Evolutionary conservation across 495 filamentous ascomycete species (phyloP), one percentile per base, ranked within the genome.

Genomic region (Trichoderma orchidacearum): DNA sequence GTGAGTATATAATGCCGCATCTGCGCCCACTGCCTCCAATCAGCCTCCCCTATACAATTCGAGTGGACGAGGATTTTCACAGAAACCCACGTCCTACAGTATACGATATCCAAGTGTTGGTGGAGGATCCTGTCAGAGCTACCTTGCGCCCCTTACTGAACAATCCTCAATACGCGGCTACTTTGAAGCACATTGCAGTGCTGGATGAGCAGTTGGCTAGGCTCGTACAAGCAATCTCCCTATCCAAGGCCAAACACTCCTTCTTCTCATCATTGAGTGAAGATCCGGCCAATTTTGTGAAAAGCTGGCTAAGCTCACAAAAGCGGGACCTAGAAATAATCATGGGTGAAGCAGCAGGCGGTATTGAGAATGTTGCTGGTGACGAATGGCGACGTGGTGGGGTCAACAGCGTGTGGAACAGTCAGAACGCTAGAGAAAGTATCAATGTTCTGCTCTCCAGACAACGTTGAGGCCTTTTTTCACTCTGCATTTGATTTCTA

Each of bases 281-380:
- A 58, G 91, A 97, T 61, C 93, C 93, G 0, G 89, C 83, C 5
- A 79, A 72, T 2, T 96, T 97, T 62, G 74, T 95, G 30, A 79
- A 78, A 54, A 77, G 82, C 60, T 98, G 92, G 93, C 74, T 94
- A 56, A 85, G 82, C 62, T 87, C 82, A 6, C 93, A 98, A 75
- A 86, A 85, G 64, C 72, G 93, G 51, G 93, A 98, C 70, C 73
- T 97, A 53, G 92, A 96, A 66, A 82, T 91, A 9, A 83, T 97
- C 38, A 70, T 92, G 50, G 93, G 93, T 31, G 94, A 96, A 69
- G 81, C 80, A 3, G 76, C 76, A 38, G 83, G 84, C 7, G 85
- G 80, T 48, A 84, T 81, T 8, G 85, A 87, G 57, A 73, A 77
- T 36, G 70, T 69, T 0, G 68, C 60, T 6, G 76, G 77, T 5